These are phyloP conservation scores for Phaeophleospora eucalypticola DNA, from an alignment of 2,329 filamentous ascomycete genomes.

Conservation along the genomic window DNA sequence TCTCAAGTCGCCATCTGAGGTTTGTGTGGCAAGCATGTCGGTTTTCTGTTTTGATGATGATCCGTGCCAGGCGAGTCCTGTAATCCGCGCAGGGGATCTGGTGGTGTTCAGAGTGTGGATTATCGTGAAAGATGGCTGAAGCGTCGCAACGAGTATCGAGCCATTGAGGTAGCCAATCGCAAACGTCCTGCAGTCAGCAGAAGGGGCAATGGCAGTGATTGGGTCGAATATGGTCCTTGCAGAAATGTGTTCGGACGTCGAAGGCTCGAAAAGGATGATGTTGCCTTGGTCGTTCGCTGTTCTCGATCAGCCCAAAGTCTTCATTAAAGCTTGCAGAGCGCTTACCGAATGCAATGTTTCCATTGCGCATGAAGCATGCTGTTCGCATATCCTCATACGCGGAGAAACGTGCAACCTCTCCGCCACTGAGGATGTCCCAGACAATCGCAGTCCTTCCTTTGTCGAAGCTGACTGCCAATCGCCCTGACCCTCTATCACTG, in stretches of 20 bases:
- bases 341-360: slow-evolving; percentile 93
- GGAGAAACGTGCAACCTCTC: slow-evolving; percentile 85
- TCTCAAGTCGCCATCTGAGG: slow-evolving; percentile 81
- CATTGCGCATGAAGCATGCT: slow-evolving; percentile 93
- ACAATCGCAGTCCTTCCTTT: slow-evolving; percentile 86
- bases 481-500: slow-evolving; percentile 78
- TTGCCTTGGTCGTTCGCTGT: slow-evolving; percentile 87
- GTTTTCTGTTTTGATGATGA: slow-evolving; percentile 95
- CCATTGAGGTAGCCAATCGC: slow-evolving; percentile 97
- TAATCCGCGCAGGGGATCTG: slow-evolving; percentile 78
- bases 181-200: slow-evolving; percentile 86
- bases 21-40: slow-evolving; percentile 94
- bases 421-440: slow-evolving; percentile 91
- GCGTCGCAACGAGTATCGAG: slow-evolving; percentile 80
- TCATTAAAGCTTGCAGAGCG: background rate
- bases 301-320: slow-evolving; percentile 4
- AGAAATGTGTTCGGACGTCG: slow-evolving; percentile 87
- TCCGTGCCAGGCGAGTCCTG: slow-evolving; percentile 88
- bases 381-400: slow-evolving; percentile 83
- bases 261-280: slow-evolving; percentile 89
- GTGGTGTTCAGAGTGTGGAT: slow-evolving; percentile 86
- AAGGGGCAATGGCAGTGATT: slow-evolving; percentile 87
- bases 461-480: slow-evolving; percentile 91
- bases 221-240: slow-evolving; percentile 90
- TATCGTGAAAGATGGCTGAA: slow-evolving; percentile 90